Evolutionary conservation across 169 alveolate species (phyloP).

Genomic region (Cryptosporidium bovis): DNA sequence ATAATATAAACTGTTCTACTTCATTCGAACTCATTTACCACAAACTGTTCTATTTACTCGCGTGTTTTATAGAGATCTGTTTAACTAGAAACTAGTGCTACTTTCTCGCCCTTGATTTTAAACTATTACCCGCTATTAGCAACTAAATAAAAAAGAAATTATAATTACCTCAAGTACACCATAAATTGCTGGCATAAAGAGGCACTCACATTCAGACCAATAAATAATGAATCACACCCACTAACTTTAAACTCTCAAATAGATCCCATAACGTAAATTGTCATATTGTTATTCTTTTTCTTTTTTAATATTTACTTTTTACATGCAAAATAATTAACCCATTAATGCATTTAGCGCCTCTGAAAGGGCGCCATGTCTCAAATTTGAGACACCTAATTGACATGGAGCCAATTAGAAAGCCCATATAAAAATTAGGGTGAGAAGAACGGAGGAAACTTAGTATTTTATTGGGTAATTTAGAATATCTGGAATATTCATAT

Average conservation of each 20-base stretch:
- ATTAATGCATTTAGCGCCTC: constrained; percentile 13
- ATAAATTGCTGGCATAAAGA: no score
- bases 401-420: not conserved
- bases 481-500: no score
- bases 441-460: not conserved
- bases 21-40: constrained; percentile 8
- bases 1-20: constrained; percentile 27
- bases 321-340: constrained; percentile 17
- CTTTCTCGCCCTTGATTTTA: not conserved
- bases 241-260: no score
- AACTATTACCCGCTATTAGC: no score
- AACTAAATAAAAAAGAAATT: no score
- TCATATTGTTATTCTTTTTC: no score
- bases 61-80: not conserved
- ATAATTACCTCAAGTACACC: no score
- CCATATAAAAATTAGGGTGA: not conserved
- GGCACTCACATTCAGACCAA: no score
- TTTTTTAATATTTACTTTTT: not conserved
- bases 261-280: no score
- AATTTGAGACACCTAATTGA: constrained; percentile 43
- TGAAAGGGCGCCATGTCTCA: constrained; percentile 63
- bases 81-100: not conserved
- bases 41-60: no score
- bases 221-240: no score
- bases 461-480: not conserved